phyloP scores from a whole-genome alignment of 1,284 basidiomycete species.

The Phylloporus gajari region DNA sequence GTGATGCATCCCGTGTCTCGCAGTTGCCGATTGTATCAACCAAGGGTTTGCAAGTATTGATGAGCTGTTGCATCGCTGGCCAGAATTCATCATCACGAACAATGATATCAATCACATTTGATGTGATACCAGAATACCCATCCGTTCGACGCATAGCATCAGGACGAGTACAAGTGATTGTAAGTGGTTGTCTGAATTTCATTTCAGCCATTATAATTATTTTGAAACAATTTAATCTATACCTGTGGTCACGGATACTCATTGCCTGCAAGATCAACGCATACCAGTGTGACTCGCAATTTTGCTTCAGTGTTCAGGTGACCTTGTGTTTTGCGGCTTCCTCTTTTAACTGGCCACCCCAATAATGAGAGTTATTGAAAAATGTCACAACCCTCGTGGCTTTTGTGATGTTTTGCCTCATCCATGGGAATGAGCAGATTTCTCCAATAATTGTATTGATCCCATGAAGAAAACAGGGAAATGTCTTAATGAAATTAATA shows the following conservation, averaged over 20 bases:
- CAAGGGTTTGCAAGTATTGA: no score
- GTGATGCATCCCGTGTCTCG: no score
- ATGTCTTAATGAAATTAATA: not conserved
- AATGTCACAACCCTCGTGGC: not conserved
- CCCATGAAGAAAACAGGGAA: not conserved
- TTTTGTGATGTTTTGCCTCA: not conserved
- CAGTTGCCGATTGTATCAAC: no score
- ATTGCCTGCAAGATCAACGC: not conserved
- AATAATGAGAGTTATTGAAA: not conserved
- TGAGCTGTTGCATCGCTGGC: no score
- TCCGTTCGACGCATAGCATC: no score
- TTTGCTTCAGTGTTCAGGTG: not conserved
- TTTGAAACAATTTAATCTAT: no score
- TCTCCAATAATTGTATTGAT: not conserved
- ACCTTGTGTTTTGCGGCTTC: not conserved
- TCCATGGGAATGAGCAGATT: not conserved
- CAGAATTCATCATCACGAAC: no score
- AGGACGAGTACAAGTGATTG: no score
- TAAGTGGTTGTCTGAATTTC: no score
- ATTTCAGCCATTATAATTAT: no score
- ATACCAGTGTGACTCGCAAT: not conserved
- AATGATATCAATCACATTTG: no score
- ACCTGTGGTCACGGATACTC: not conserved
- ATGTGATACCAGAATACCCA: no score
- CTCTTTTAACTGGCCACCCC: not conserved